A percentile compares a stretch with the other conserved stretches of the same genome.
phyloP scores from a whole-genome alignment of 1,284 basidiomycete genomes.

The Cutaneotrichosporon cutaneum region DNA sequence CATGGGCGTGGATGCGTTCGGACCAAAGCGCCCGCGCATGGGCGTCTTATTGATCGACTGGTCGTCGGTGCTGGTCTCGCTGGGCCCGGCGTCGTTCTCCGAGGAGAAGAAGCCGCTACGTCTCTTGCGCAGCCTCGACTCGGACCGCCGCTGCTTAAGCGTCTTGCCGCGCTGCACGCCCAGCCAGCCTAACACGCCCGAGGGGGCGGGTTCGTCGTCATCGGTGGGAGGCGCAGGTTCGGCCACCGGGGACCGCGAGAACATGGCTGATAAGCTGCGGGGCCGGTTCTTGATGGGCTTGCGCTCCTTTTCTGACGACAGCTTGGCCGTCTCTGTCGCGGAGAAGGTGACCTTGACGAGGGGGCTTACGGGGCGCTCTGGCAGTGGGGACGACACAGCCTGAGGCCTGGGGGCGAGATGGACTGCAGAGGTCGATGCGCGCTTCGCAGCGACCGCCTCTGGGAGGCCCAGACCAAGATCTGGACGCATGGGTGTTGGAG shows the following conservation, averaged over 20 bases:
- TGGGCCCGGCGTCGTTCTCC: slow-evolving; percentile 12
- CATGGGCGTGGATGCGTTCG: slow-evolving; percentile 14
- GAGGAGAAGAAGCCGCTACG: slow-evolving; percentile 16
- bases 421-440: neutral
- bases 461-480: slow-evolving; percentile 44
- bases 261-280: slow-evolving; percentile 45
- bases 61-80: slow-evolving; percentile 8
- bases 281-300: slow-evolving; percentile 29
- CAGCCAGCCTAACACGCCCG: slow-evolving; percentile 45
- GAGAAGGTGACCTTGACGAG: slow-evolving; percentile 39
- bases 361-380: slow-evolving; percentile 36
- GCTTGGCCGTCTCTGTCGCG: slow-evolving; percentile 22
- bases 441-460: slow-evolving; percentile 9
- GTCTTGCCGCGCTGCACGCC: slow-evolving; percentile 37
- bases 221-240: slow-evolving; percentile 14
- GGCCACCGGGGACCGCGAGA: slow-evolving; percentile 26
- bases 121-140: slow-evolving; percentile 26
- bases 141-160: slow-evolving; percentile 37
- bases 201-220: slow-evolving; percentile 11
- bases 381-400: slow-evolving; percentile 46
- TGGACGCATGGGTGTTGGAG: slow-evolving; percentile 6
- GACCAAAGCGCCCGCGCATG: neutral
- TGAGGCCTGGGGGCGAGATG: slow-evolving; percentile 9
- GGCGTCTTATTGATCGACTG: neutral
- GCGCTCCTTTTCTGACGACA: slow-evolving; percentile 1